phyloP scores from a whole-genome alignment of 2,329 filamentous ascomycete species.

The Pseudogymnoascus sp. region DNA sequence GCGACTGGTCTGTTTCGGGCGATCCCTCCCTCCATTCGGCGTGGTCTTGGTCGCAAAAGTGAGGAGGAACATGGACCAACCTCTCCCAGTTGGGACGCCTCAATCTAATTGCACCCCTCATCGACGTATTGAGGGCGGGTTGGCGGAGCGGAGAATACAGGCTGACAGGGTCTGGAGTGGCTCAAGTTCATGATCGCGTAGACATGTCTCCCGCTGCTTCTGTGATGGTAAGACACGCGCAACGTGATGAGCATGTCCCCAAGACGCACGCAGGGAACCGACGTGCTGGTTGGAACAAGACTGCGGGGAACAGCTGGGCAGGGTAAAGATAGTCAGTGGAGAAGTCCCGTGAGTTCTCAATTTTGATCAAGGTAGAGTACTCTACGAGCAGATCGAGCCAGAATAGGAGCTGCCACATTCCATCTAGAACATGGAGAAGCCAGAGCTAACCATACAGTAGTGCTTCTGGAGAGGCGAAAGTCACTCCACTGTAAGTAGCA shows the following conservation, averaged over 20 bases:
- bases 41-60: neutral
- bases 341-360: neutral
- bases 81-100: neutral
- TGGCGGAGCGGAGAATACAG: neutral
- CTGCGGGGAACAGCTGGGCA: neutral
- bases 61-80: neutral
- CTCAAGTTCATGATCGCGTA: neutral
- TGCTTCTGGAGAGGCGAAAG: neutral
- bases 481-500: neutral
- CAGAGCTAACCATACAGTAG: neutral
- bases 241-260: neutral
- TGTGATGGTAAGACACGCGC: neutral
- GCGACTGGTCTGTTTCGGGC: neutral
- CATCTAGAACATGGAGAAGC: neutral
- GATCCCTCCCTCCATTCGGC: neutral
- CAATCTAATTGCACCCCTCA: neutral
- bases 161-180: neutral
- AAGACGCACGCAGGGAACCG: neutral
- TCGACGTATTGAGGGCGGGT: constrained; percentile 1
- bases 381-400: neutral
- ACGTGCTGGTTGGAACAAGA: neutral
- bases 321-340: neutral
- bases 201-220: neutral
- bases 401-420: neutral
- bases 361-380: neutral